phyloP scores from a whole-genome alignment of 495 filamentous ascomycete species.

The Lindgomyces ingoldianus region DNA sequence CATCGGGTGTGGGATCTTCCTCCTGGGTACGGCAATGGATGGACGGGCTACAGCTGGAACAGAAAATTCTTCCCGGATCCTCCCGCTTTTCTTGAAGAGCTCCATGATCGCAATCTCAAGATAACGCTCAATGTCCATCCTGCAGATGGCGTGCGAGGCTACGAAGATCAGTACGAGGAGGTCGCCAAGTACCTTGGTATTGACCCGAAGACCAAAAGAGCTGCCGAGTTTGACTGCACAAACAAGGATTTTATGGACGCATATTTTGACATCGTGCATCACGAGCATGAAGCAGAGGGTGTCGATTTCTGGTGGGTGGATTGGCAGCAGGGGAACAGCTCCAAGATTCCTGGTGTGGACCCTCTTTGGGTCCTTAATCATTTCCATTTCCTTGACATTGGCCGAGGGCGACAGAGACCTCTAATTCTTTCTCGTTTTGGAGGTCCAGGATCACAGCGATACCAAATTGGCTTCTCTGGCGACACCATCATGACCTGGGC shows the following conservation, averaged over 20 bases:
- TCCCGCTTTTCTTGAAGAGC: conserved; percentile 45
- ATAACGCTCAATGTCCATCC: conserved; percentile 61
- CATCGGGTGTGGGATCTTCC: conserved; percentile 51
- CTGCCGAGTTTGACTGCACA: conserved; percentile 58
- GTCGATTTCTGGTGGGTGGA: conserved; percentile 65
- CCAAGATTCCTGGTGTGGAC: conserved; percentile 57
- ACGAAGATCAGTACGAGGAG: conserved; percentile 55
- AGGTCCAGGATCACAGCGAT: conserved; percentile 60
- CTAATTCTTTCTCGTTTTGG: conserved; percentile 58
- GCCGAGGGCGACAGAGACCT: conserved; percentile 38
- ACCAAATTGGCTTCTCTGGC: conserved; percentile 63
- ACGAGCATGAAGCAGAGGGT: conserved; percentile 52
- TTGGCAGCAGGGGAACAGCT: conserved; percentile 61
- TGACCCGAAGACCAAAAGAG: conserved; percentile 49
- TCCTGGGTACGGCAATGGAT: conserved; percentile 45
- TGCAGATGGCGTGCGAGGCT: conserved; percentile 53
- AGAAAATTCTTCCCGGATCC: conserved; percentile 57
- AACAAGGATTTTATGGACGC: conserved; percentile 56
- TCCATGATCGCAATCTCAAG: conserved; percentile 51
- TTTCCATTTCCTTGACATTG: conserved; percentile 58
- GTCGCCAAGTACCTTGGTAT: conserved; percentile 53
- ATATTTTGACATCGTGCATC: conserved; percentile 59
- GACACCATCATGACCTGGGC: conserved; percentile 59
- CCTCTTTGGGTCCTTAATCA: conserved; percentile 66
- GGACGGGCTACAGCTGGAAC: conserved; percentile 67